Conservation (phyloP, 2,329 filamentous ascomycete genomes). For the Raffaelea deltoideospora region DNA sequence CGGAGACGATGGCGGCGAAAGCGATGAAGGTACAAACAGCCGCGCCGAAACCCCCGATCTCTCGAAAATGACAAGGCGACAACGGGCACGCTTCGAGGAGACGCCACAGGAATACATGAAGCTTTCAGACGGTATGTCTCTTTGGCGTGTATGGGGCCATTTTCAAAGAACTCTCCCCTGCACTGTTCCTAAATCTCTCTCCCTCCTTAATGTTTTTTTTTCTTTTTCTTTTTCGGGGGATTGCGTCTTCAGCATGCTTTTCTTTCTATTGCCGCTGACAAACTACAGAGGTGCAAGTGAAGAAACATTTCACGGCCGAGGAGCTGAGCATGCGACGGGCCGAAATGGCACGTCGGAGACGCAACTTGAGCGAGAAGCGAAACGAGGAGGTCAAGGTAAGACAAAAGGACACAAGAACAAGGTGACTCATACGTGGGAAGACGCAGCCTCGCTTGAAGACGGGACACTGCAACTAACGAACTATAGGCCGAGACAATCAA, state of each 20-base stretch:
- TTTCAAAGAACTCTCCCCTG: no score
- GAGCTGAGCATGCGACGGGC: conserved; percentile 46
- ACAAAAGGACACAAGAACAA: not conserved
- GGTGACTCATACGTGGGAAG: not conserved
- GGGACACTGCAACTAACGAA: not conserved
- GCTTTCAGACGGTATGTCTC: conserved; percentile 39
- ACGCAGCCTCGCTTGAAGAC: not conserved
- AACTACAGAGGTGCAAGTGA: conserved; percentile 42
- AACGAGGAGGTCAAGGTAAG: conserved; percentile 37
- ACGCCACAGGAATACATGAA: conserved; percentile 41
- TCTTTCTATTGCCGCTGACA: not conserved
- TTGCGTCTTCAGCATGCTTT: not conserved
- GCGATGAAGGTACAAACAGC: conserved; percentile 22
- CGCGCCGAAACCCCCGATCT: conserved; percentile 36
- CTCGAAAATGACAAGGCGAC: conserved; percentile 45
- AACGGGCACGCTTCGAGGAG: conserved; percentile 41
- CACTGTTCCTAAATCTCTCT: not conserved
- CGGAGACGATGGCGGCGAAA: conserved; percentile 26
- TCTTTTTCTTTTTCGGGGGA: not conserved
- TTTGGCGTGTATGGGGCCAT: no score
- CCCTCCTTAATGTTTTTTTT: no score
- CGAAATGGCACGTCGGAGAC: conserved; percentile 45
- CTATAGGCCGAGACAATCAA: conserved; percentile 89
- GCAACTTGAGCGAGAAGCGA: conserved; percentile 49
- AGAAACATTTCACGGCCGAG: conserved; percentile 46